Conservation (phyloP, 1,139 yeast species). For the Magnusiomyces suaveolens region DNA sequence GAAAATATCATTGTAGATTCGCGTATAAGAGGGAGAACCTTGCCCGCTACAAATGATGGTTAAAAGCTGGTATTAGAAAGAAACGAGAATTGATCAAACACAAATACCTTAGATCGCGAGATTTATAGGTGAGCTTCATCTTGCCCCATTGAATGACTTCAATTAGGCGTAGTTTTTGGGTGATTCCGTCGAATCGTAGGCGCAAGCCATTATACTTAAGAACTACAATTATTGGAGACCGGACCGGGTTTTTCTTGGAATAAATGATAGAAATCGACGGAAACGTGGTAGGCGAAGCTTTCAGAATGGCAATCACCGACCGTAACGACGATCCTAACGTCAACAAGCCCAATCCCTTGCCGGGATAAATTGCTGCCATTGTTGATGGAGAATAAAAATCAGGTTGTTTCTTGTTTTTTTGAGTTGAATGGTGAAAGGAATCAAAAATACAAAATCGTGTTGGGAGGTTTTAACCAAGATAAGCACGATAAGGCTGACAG, state of each 20-base stretch:
- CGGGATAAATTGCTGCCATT: slow-evolving; percentile 13
- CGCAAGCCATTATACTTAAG: slow-evolving; percentile 25
- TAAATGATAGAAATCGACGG: slow-evolving; percentile 24
- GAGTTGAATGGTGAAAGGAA: no score
- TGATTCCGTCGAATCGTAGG: slow-evolving; percentile 24
- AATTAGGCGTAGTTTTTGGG: slow-evolving; percentile 23
- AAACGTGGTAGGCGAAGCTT: slow-evolving; percentile 20
- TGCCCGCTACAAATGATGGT: slow-evolving; percentile 9
- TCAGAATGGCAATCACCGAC: slow-evolving; percentile 17
- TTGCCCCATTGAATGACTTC: slow-evolving; percentile 25
- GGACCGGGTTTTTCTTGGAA: slow-evolving; percentile 18
- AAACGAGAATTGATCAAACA: no score
- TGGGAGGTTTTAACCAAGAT: no score
- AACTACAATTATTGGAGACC: slow-evolving; percentile 19
- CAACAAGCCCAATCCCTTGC: slow-evolving; percentile 13
- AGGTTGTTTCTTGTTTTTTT: not conserved
- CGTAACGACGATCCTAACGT: slow-evolving; percentile 24
- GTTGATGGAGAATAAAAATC: not conserved
- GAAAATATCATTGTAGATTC: slow-evolving; percentile 26
- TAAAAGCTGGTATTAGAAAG: not conserved
- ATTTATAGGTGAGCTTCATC: slow-evolving; percentile 21
- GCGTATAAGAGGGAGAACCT: slow-evolving; percentile 21
- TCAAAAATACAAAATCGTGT: no score
- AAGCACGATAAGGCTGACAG: not conserved
- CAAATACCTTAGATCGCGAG: no score